These are phyloP conservation scores for Emydomyces testavorans DNA, from an alignment of 2,329 filamentous ascomycete genomes.

Conservation along the genomic window DNA sequence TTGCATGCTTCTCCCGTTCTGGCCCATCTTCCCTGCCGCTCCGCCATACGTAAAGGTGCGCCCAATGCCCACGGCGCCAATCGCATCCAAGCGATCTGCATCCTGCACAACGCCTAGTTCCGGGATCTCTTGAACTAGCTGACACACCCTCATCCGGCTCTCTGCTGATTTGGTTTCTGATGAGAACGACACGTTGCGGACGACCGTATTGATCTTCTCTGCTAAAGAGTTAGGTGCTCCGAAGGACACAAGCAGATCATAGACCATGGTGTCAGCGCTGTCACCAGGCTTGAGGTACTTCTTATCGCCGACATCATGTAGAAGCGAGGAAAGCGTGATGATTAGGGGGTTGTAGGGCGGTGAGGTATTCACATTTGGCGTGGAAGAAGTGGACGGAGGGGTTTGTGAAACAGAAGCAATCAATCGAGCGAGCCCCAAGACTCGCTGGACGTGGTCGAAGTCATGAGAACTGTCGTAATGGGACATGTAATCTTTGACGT, in stretches of 20 bases:
- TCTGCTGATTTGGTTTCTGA: constrained; percentile 55
- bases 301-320: constrained; percentile 86
- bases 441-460: constrained; percentile 58
- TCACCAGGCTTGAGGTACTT: constrained; percentile 52
- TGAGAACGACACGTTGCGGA: constrained; percentile 68
- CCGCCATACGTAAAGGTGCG: constrained; percentile 67
- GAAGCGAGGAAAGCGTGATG: constrained; percentile 58
- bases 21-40: constrained; percentile 36
- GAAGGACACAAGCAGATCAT: constrained; percentile 22
- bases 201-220: constrained; percentile 56
- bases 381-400: not conserved
- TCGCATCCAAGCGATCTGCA: constrained; percentile 77
- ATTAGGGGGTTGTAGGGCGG: constrained; percentile 41
- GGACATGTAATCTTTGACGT: constrained; percentile 61
- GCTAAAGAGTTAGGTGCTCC: constrained; percentile 51
- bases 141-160: constrained; percentile 47
- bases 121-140: constrained; percentile 51
- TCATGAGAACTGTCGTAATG: constrained; percentile 50
- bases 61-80: constrained; percentile 75
- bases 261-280: constrained; percentile 23
- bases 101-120: constrained; percentile 82
- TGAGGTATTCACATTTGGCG: not conserved
- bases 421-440: constrained; percentile 57
- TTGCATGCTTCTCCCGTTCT: constrained; percentile 37
- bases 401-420: constrained; percentile 31